Conservation (phyloP, 2,329 filamentous ascomycete species). For the Arthrobotrys iridis region DNA sequence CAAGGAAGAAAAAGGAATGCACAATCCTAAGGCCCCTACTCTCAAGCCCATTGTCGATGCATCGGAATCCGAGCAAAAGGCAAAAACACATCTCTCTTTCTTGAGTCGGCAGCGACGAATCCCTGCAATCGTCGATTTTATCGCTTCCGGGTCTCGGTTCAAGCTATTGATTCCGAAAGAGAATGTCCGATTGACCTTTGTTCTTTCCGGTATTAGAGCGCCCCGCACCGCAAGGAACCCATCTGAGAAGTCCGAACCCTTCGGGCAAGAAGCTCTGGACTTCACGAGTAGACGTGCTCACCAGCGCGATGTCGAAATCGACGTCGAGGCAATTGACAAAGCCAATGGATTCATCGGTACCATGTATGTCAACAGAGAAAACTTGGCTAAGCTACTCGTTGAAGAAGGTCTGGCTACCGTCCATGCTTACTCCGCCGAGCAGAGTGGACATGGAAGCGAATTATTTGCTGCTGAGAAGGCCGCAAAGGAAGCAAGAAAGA, state of each 20-base stretch:
- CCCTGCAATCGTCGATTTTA: constrained; percentile 93
- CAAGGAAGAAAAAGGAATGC: constrained; percentile 90
- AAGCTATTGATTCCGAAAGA: constrained; percentile 91
- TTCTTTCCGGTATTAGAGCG: constrained; percentile 90
- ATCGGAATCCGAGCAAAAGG: constrained; percentile 91
- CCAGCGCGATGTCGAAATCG: constrained; percentile 95
- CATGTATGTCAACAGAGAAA: constrained; percentile 92
- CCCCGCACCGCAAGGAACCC: constrained; percentile 84
- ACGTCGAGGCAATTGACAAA: constrained; percentile 94
- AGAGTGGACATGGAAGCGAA: constrained; percentile 87
- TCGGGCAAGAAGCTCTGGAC: constrained; percentile 92
- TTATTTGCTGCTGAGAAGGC: constrained; percentile 85
- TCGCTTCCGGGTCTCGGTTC: constrained; percentile 96
- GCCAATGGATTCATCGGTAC: constrained; percentile 96
- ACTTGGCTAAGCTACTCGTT: constrained; percentile 89
- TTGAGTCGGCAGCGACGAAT: constrained; percentile 91
- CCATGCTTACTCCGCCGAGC: constrained; percentile 94
- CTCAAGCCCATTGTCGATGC: constrained; percentile 85
- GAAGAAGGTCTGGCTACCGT: constrained; percentile 94
- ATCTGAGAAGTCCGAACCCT: constrained; percentile 86
- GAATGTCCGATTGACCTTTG: constrained; percentile 92
- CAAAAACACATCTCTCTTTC: constrained; percentile 89
- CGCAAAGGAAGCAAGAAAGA: constrained; percentile 88
- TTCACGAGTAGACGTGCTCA: constrained; percentile 87
- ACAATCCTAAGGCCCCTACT: constrained; percentile 88